These are phyloP conservation scores for Rhizophora mangle DNA, from an alignment of 345 rosid species.

Conservation along the genomic window DNA sequence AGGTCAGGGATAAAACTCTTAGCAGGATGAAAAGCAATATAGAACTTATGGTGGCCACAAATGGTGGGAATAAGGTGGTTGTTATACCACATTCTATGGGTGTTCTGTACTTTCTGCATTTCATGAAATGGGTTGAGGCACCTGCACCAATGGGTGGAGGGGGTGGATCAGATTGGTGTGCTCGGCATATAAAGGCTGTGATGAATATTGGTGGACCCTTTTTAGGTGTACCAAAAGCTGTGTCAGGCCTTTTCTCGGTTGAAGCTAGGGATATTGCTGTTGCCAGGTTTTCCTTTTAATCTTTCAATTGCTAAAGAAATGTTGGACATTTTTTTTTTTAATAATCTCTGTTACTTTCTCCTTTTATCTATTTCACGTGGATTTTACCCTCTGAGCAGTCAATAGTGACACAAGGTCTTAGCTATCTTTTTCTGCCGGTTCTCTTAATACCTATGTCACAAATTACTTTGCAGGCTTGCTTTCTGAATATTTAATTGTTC, in stretches of 20 bases:
- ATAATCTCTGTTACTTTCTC: too few species aligned
- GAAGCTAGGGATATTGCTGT: constrained; percentile 64
- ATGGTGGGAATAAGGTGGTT: constrained; percentile 57
- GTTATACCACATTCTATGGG: constrained; percentile 79
- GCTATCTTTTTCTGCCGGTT: too few species aligned
- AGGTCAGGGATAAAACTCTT: constrained; percentile 61
- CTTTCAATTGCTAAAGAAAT: neutral
- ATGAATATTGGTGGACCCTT: constrained; percentile 74
- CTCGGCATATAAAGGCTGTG: constrained; percentile 59
- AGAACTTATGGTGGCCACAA: constrained; percentile 69
- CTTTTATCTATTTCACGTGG: too few species aligned
- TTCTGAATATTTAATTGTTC: neutral
- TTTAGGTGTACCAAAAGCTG: constrained; percentile 66
- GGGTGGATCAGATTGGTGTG: constrained; percentile 71
- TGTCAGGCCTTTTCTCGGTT: constrained; percentile 50
- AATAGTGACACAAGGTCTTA: too few species aligned
- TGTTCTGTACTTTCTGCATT: constrained; percentile 64
- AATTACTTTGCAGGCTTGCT: too few species aligned
- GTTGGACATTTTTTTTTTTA: neutral
- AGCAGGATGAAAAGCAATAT: constrained; percentile 68
- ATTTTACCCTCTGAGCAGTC: too few species aligned
- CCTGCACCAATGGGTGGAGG: constrained; percentile 75
- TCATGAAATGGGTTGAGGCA: constrained; percentile 80
- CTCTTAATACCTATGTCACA: too few species aligned
- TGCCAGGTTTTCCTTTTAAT: constrained; percentile 44